These are phyloP conservation scores for Mortierella antarctica DNA, from an alignment of 192 early-diverging fungal species.

Conservation along the genomic window DNA sequence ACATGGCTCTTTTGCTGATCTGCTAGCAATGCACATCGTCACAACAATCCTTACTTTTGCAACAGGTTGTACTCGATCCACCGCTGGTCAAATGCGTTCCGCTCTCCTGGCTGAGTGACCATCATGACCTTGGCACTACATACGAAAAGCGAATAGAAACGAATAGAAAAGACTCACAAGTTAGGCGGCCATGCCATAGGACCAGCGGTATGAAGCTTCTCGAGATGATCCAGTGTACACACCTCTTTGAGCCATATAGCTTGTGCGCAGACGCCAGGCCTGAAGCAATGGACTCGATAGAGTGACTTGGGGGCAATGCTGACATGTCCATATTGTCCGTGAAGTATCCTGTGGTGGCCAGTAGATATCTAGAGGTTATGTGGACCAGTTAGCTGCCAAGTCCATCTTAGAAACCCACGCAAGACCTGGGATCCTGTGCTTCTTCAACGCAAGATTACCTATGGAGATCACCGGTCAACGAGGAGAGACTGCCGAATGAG, in stretches of 20 bases:
- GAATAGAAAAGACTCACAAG: neutral
- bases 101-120: conserved; percentile 92
- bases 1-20: conserved; percentile 9
- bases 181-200: neutral
- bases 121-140: conserved; percentile 81
- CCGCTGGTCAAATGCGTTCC: conserved; percentile 94
- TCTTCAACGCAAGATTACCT: conserved; percentile 55
- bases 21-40: neutral
- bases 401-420: too few relatives aligned
- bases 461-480: conserved; percentile 81
- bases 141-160: conserved; percentile 10
- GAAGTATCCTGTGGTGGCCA: conserved; percentile 58
- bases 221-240: neutral
- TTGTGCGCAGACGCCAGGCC: conserved; percentile 79
- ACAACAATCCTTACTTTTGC: conserved; percentile 49
- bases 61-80: conserved; percentile 86
- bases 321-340: conserved; percentile 41
- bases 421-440: neutral
- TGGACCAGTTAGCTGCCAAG: neutral
- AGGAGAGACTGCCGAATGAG: conserved; percentile 89
- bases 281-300: conserved; percentile 75
- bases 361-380: conserved; percentile 56
- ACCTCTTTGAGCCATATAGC: conserved; percentile 69
- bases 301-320: conserved; percentile 74
- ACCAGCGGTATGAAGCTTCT: neutral